Evolutionary conservation across 1,284 basidiomycete species (phyloP), one percentile per base, ranked within the genome.

Genomic region (Microbotryum intermedium): DNA sequence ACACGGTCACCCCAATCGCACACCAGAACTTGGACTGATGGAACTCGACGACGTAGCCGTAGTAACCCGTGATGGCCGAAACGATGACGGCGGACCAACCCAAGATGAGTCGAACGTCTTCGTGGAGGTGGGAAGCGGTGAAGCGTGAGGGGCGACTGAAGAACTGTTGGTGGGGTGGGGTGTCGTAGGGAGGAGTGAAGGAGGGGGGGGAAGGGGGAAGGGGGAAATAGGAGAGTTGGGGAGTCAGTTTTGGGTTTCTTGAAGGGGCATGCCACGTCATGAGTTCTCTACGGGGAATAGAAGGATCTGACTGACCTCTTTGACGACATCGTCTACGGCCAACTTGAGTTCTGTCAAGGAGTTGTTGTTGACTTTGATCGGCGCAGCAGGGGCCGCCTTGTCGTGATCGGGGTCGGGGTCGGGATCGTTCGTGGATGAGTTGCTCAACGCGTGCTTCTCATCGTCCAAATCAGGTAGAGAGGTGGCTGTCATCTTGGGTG

Each of bases 291-390:
- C 25, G 13, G 13, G 16, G 11, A 28, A 26, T 18, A 6, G 21
- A 10, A 11, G 48, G 9, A 29, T 42, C 28, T 30, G 10, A 21
- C 88, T 67, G 72, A 93, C 91, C 73, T 87, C 84, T 76, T 88
- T 90, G 64, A 94, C 77, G 45, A 86, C 85, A 77, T 94, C 91
- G 74, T 95, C 92, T 68, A 88, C 86, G 16, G 91, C 84, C 69
- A 85, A 84, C 78, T 94, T 94, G 73, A 95, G 82, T 72, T 94
- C 91, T 23, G 81, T 81, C 53, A 83, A 71, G 73, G 82, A 90
- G 28, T 84, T 81, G 69, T 86, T 88, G 80, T 95, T 95, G 66
- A 93, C 84, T 72, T 86, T 87, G 42, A 39, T 39, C 4, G 34
- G 34, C 6, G 34, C 34, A 39, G 34, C 11, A 18, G 13, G 4